Conservation (phyloP, 768 basidiomycete species). For the Trametes punicea region DNA sequence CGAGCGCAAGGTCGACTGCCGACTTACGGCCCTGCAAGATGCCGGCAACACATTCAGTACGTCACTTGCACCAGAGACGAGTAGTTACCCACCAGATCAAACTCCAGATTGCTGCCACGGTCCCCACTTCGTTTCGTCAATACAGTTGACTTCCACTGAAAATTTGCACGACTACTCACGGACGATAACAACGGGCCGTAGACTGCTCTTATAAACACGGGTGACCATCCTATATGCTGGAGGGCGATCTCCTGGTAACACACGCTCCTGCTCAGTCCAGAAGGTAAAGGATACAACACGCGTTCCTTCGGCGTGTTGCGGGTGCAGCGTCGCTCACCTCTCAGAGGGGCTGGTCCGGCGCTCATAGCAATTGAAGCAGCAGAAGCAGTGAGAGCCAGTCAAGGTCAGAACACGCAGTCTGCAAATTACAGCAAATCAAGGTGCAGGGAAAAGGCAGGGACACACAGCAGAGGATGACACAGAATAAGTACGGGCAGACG, state of each 20-base stretch:
- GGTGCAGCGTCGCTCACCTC: slow-evolving; percentile 5
- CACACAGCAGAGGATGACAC: slow-evolving; percentile 1
- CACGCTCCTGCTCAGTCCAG: background rate
- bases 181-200: slow-evolving; percentile 57
- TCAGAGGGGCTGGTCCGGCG: slow-evolving; percentile 8
- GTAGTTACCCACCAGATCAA: slow-evolving; percentile 53
- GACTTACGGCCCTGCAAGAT: slow-evolving; percentile 13
- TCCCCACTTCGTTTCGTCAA: slow-evolving; percentile 30
- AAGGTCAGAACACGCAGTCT: background rate
- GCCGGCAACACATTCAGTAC: slow-evolving; percentile 32
- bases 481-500: slow-evolving; percentile 9
- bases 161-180: slow-evolving; percentile 24
- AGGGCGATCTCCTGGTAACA: slow-evolving; percentile 28
- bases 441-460: background rate
- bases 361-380: slow-evolving; percentile 4
- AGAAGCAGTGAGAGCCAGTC: background rate
- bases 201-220: slow-evolving; percentile 50
- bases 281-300: background rate
- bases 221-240: slow-evolving; percentile 60
- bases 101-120: slow-evolving; percentile 55
- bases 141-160: background rate
- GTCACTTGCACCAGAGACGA: background rate
- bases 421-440: slow-evolving; percentile 14
- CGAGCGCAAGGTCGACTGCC: background rate
- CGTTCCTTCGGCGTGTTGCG: background rate